Evolutionary conservation across 306 rosid genomes (phyloP).

Genomic region (Quercus glauca): DNA sequence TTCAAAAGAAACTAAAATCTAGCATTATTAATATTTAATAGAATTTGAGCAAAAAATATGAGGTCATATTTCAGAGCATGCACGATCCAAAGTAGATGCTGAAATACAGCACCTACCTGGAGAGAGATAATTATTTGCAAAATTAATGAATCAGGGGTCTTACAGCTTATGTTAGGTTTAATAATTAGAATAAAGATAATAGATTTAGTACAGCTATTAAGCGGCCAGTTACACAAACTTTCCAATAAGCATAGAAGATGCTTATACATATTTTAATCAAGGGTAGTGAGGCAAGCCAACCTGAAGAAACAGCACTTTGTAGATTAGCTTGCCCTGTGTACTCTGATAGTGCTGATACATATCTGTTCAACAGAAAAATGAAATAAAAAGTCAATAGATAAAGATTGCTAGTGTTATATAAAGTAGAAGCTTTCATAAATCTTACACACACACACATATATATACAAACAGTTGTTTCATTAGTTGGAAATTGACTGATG

Average conservation of each 20-base stretch:
- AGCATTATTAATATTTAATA: too few relatives aligned
- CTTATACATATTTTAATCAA: slow-evolving; percentile 79
- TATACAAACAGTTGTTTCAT: slow-evolving; percentile 10
- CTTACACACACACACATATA: neutral
- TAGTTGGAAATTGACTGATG: neutral
- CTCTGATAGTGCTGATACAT: slow-evolving; percentile 85
- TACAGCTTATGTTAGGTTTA: too few relatives aligned
- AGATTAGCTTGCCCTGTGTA: slow-evolving; percentile 50
- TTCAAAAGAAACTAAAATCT: neutral
- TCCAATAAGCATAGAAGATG: slow-evolving; percentile 12
- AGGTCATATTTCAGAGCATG: neutral
- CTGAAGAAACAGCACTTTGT: slow-evolving; percentile 63
- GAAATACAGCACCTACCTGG: neutral
- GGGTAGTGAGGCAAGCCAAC: slow-evolving; percentile 89
- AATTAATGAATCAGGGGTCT: neutral
- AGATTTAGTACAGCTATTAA: too few relatives aligned
- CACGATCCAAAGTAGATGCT: too few relatives aligned
- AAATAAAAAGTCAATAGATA: neutral
- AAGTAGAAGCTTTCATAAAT: slow-evolving; percentile 3
- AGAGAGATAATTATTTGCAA: neutral
- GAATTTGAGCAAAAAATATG: neutral
- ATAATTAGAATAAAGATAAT: too few relatives aligned
- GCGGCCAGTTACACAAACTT: neutral
- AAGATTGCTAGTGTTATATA: neutral
- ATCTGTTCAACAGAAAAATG: slow-evolving; percentile 41